Conservation (phyloP, 495 filamentous ascomycete genomes). For the Stereocaulon alpinum region DNA sequence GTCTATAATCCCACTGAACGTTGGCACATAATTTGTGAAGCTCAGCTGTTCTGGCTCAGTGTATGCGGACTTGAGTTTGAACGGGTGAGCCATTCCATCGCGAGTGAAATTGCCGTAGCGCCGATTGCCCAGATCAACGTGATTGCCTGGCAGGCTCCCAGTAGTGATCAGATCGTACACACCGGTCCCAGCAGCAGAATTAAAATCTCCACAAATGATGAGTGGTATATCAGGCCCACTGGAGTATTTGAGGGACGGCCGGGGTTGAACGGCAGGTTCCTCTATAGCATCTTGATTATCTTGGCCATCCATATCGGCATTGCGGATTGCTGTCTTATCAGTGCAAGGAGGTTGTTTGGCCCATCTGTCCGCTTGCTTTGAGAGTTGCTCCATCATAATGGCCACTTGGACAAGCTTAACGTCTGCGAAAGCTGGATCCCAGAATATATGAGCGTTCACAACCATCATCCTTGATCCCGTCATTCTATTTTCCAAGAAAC, state of each 20-base stretch:
- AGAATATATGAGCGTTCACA: constrained; percentile 86
- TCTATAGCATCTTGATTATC: constrained; percentile 41
- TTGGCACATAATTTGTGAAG: constrained; percentile 94
- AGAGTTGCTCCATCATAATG: constrained; percentile 83
- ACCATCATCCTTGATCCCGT: constrained; percentile 86
- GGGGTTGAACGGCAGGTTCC: constrained; percentile 40
- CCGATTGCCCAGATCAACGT: constrained; percentile 62
- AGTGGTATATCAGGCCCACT: constrained; percentile 80
- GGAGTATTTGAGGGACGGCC: constrained; percentile 67
- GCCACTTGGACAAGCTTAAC: constrained; percentile 93
- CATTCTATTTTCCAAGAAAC: constrained; percentile 80
- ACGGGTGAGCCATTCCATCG: constrained; percentile 87
- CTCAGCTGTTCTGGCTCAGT: constrained; percentile 63
- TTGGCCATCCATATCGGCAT: constrained; percentile 44
- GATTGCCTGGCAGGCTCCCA: constrained; percentile 59
- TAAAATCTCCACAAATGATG: constrained; percentile 90
- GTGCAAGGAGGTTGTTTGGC: constrained; percentile 61
- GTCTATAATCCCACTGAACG: constrained; percentile 82
- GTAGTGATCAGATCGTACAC: constrained; percentile 80
- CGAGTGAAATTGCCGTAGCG: constrained; percentile 85
- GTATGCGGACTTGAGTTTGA: constrained; percentile 86
- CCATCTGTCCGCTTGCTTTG: constrained; percentile 73
- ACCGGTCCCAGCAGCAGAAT: constrained; percentile 71
- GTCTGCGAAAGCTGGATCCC: constrained; percentile 82
- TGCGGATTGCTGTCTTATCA: constrained; percentile 67